Evolutionary conservation across 768 basidiomycete species (phyloP), one percentile per base, ranked within the genome.

Genomic region (Cystofilobasidium ferigula): DNA sequence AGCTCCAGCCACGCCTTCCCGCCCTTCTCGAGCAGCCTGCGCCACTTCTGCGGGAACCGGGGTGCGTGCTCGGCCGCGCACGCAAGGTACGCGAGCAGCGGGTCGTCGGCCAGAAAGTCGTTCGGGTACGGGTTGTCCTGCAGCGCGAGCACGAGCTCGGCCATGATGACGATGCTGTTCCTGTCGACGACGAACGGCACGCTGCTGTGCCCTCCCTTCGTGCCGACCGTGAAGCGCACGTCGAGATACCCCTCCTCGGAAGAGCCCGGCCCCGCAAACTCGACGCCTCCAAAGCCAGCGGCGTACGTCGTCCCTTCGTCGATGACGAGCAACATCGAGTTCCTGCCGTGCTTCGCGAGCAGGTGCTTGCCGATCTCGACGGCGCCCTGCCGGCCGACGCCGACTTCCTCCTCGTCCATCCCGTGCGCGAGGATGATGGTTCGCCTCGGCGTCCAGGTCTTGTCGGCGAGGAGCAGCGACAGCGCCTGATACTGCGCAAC

Each of bases 241-340:
- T 75, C 74, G 61, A 74, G 58, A 58, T 74, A 75, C 18, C 74
- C 74, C 59, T 75, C 74, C 71, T 75, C 74, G 24, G 70, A 69
- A 63, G 71, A 70, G 13, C 63, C 71, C 20, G 73, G 72, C 0
- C 71, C 59, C 43, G 74, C 74, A 40, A 75, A 73, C 10, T 70
- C 63, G 26, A 62, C 67, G n/a, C n/a, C n/a, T 38, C 74, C 73
- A 53, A 69, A 74, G 4, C 53, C 62, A 5, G 63, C 43, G n/a
- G 28, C 48, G n/a, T 48, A 36, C 20, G 61, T 58, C 28, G 47
- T 63, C 18, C 67, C 67, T 30, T 68, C 67, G 56, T 68, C 67
- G 24, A 74, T 73, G 54, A 74, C 69, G 70, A 75, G 70, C 30
- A 75, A 68, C 18, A 73, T 68, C 8, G 69, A 70, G 53, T 74